Conservation (phyloP, 805 yeast species). For the Cyberlindnera maritima region DNA sequence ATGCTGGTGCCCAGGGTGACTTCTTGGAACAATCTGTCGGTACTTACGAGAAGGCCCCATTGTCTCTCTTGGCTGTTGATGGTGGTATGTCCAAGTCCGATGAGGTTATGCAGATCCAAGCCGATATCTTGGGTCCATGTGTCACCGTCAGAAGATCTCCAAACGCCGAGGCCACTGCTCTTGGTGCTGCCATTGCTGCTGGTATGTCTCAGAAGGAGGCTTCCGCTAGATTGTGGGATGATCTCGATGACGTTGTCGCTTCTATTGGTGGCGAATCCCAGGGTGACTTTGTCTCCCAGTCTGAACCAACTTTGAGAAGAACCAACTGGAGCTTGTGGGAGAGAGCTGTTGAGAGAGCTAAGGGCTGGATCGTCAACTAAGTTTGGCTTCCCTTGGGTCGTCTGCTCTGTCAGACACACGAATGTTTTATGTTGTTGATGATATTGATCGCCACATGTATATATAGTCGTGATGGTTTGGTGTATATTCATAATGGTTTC, state of each 20-base stretch:
- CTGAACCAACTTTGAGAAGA: constrained; percentile 57
- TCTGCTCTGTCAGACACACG: neutral
- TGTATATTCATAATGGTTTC: constrained; percentile 11
- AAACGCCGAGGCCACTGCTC: constrained; percentile 87
- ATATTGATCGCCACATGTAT: constrained; percentile 7
- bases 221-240: constrained; percentile 67
- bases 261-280: constrained; percentile 35
- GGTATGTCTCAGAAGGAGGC: constrained; percentile 58
- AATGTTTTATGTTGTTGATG: constrained; percentile 9
- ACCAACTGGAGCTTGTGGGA: constrained; percentile 79
- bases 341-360: constrained; percentile 75
- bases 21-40: constrained; percentile 51
- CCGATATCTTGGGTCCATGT: constrained; percentile 87
- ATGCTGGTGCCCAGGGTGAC: constrained; percentile 58
- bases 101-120: constrained; percentile 91
- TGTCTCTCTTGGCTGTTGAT: constrained; percentile 70
- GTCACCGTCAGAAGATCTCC: constrained; percentile 77
- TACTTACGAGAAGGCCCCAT: constrained; percentile 45
- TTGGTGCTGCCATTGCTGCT: constrained; percentile 96
- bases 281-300: constrained; percentile 36
- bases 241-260: constrained; percentile 62
- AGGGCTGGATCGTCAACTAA: constrained; percentile 60
- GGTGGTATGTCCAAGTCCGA: constrained; percentile 94
- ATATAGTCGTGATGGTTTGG: constrained; percentile 11
- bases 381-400: neutral